Base-by-base conservation (phyloP, 2,329 filamentous ascomycete genomes). In the Canariomyces notabilis region DNA sequence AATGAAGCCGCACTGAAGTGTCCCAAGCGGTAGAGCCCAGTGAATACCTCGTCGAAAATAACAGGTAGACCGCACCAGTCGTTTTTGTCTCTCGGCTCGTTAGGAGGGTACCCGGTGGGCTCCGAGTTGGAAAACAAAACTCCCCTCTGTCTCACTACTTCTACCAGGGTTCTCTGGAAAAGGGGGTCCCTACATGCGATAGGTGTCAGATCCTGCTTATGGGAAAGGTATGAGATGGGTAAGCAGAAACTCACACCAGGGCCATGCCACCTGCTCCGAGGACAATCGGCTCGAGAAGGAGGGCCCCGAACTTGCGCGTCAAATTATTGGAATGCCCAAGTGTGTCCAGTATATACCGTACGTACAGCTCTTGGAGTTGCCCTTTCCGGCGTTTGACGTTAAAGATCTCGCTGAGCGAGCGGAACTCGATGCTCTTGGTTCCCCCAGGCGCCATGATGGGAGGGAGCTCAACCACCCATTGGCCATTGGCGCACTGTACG, bases 41-140 rank as follows among this genome's bases (percentile, higher is more conserved):
- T 91, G 65, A 95, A 94, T 29, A 94, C 88, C 61, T 94, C 89
- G 60, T 95, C 88, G 54, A 89, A 88, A 55, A 94, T 73, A 32
- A 94, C 69, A 0, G 89, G 88, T 4, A 94, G 75, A 2, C 88
- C 87, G 1, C 73, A 72, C 88, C 88, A 94, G 22, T 68, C 53
- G 7, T 56, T 58, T 23, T 56, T 41, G 26, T 59, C 55, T 5
- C 42, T 22, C 12, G 42, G 2, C 1, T 37, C 20, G 14, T 31
- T 12, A 36, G 8, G 20, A 15, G n/a, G 57, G n/a, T n/a, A n/a
- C n/a, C n/a, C n/a, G n/a, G n/a, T n/a, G 46, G 31, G 49, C 7
- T 29, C 44, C 26, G 1, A 38, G 20, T 14, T 51, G 23, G 11
- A 19, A 15, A 46, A 44, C 55, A 87, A 84, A 5, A 85, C 66